These are phyloP conservation scores for Eurotiales sp. DNA, from an alignment of 2,329 filamentous ascomycete species.

Conservation along the genomic window DNA sequence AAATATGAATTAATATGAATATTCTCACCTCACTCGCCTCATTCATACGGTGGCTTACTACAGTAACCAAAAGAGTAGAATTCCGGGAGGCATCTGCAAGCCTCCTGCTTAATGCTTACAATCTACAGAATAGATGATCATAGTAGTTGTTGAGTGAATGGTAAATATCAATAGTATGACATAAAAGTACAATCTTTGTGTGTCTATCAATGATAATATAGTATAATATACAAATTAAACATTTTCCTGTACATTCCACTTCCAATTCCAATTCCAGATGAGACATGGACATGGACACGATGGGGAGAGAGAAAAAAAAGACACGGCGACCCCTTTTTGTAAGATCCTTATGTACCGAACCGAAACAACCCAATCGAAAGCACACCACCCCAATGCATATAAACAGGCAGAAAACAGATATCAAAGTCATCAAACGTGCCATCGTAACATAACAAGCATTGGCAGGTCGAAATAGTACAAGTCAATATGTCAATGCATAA, in stretches of 20 bases:
- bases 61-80: no score
- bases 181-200: constrained; percentile 6
- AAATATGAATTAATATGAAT: no score
- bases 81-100: no score
- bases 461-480: neutral
- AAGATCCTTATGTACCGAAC: neutral
- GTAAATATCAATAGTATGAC: no score
- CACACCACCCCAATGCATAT: constrained; percentile 6
- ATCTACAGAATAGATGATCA: no score
- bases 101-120: no score
- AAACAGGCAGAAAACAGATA: neutral
- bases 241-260: constrained; percentile 1
- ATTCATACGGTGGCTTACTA: no score
- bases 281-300: neutral
- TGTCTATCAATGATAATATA: neutral
- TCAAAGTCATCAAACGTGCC: neutral
- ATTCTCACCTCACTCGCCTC: no score
- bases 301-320: neutral
- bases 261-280: no score
- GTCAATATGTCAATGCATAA: no score
- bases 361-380: neutral
- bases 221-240: no score
- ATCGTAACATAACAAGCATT: neutral
- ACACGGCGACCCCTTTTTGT: neutral
- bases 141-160: no score